Percentiles rank a stretch among this genome's conserved stretches.
Evolutionary conservation across 2,329 filamentous ascomycete genomes (phyloP).

Genomic region (Ciborinia camelliae): DNA sequence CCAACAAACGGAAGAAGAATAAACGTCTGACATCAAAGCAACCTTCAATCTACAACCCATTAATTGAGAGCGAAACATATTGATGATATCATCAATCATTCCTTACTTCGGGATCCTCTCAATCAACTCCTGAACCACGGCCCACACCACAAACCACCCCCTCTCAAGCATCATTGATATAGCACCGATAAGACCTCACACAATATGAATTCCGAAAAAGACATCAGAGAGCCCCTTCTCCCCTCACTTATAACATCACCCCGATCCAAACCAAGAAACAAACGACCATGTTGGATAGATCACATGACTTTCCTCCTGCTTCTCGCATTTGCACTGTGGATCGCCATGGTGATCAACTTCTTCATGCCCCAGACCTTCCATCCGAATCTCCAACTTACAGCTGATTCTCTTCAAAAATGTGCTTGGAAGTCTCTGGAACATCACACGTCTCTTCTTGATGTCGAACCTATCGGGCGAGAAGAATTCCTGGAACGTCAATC

Average conservation of each 20-base stretch:
- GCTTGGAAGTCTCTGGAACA: constrained; percentile 25
- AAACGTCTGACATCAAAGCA: background rate
- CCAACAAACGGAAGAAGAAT: background rate
- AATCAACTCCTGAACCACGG: background rate
- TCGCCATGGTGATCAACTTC: background rate
- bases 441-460: constrained; percentile 27
- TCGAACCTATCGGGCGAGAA: constrained; percentile 24
- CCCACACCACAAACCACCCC: background rate
- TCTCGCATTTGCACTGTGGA: background rate
- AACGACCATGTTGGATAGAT: background rate
- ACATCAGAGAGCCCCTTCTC: background rate
- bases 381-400: background rate
- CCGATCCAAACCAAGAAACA: background rate
- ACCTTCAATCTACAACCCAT: background rate
- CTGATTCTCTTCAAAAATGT: constrained; percentile 19
- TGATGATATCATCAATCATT: background rate
- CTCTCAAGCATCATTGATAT: background rate
- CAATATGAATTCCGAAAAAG: background rate
- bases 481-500: constrained; percentile 30
- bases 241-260: background rate
- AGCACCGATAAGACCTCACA: background rate
- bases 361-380: background rate
- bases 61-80: background rate
- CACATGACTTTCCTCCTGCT: background rate
- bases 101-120: background rate